These are phyloP conservation scores for Ustilago trichophora DNA, from an alignment of 1,284 basidiomycete species.

Conservation along the genomic window DNA sequence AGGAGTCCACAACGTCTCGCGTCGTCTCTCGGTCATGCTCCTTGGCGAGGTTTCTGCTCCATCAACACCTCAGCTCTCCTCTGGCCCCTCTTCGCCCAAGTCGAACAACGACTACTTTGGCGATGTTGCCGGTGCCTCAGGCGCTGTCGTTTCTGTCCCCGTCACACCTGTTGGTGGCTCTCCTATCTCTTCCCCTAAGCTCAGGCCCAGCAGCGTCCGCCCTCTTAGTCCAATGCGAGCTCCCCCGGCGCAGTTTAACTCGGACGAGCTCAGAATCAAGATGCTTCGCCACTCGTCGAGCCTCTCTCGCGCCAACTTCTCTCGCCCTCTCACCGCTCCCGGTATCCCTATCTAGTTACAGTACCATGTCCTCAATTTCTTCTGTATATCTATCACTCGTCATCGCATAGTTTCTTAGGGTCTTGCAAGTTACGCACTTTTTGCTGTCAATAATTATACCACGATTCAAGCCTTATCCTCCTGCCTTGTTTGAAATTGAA, in stretches of 20 bases:
- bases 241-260: constrained; percentile 37
- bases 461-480: too few relatives aligned
- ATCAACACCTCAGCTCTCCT: constrained; percentile 19
- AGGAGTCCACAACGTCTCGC: constrained; percentile 35
- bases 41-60: constrained; percentile 25
- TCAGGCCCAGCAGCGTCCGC: constrained; percentile 23
- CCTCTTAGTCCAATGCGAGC: constrained; percentile 37
- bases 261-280: constrained; percentile 36
- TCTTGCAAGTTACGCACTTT: too few relatives aligned
- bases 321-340: constrained; percentile 28
- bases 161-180: constrained; percentile 21
- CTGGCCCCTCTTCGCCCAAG: constrained; percentile 19
- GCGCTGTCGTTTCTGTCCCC: constrained; percentile 16
- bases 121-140: constrained; percentile 16
- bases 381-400: too few relatives aligned
- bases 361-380: too few relatives aligned
- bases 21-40: constrained; percentile 39
- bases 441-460: too few relatives aligned
- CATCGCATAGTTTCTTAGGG: too few relatives aligned
- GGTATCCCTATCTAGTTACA: constrained; percentile 31
- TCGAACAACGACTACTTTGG: constrained; percentile 23
- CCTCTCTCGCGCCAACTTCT: constrained; percentile 21
- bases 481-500: too few relatives aligned
- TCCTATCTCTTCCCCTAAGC: constrained; percentile 15
- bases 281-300: constrained; percentile 38